Evolutionary conservation across 495 filamentous ascomycete genomes (phyloP).

Genomic region (Hypoxylon lenormandii): DNA sequence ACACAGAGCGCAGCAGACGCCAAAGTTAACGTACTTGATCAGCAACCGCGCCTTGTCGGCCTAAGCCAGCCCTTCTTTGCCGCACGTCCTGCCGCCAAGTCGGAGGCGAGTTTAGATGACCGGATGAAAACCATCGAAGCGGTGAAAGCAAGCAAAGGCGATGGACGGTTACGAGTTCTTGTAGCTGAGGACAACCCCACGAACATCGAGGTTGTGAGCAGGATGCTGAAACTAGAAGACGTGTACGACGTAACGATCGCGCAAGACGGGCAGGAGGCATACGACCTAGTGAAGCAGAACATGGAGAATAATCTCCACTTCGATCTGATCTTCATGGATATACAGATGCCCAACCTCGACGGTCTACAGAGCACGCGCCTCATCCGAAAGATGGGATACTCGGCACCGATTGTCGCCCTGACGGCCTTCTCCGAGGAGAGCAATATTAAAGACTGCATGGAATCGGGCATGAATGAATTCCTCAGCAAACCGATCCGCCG

Average conservation of each 20-base stretch:
- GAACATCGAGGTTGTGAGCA: slow-evolving; percentile 89
- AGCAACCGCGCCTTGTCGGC: slow-evolving; percentile 82
- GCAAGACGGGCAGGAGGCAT: slow-evolving; percentile 89
- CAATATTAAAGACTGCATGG: slow-evolving; percentile 86
- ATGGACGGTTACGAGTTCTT: slow-evolving; percentile 79
- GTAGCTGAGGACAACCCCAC: slow-evolving; percentile 94
- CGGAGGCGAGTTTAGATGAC: slow-evolving; percentile 51
- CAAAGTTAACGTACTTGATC: slow-evolving; percentile 53
- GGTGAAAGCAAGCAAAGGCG: slow-evolving; percentile 66
- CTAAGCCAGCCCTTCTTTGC: slow-evolving; percentile 89
- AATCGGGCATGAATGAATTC: slow-evolving; percentile 79
- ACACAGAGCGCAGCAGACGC: slow-evolving; percentile 50
- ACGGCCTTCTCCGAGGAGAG: slow-evolving; percentile 91
- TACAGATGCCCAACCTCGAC: slow-evolving; percentile 94
- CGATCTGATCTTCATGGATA: slow-evolving; percentile 93
- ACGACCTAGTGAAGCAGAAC: slow-evolving; percentile 82
- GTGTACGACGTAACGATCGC: slow-evolving; percentile 79
- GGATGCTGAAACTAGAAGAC: slow-evolving; percentile 68
- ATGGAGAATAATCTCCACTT: slow-evolving; percentile 79
- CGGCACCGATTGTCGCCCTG: slow-evolving; percentile 87
- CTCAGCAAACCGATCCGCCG: slow-evolving; percentile 83
- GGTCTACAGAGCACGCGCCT: slow-evolving; percentile 88
- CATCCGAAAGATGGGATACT: slow-evolving; percentile 87
- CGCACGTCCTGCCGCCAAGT: slow-evolving; percentile 55
- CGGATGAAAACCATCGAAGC: slow-evolving; percentile 60